phyloP scores from a whole-genome alignment of 805 yeast species.

The Saccharomycopsis synnaedendra region DNA sequence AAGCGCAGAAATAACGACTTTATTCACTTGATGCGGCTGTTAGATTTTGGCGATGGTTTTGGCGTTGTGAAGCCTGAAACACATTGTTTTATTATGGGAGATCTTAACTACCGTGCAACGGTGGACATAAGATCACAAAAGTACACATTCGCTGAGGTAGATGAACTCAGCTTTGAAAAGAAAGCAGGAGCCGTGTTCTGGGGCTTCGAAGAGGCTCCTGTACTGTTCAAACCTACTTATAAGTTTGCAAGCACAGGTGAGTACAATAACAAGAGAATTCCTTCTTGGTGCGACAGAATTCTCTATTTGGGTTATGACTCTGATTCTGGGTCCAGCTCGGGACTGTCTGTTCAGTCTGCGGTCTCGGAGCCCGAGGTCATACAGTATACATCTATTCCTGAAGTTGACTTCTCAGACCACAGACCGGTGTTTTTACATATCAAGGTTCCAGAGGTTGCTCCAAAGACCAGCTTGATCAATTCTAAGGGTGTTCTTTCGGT shows the following conservation, averaged over 20 bases:
- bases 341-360: not conserved
- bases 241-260: conserved; percentile 34
- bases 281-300: conserved; percentile 90
- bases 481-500: conserved; percentile 18
- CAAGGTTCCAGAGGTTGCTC: conserved; percentile 32
- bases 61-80: conserved; percentile 38
- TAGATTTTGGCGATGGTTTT: conserved; percentile 48
- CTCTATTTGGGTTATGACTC: conserved; percentile 38
- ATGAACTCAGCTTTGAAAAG: conserved; percentile 25
- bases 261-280: conserved; percentile 49
- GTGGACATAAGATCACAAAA: not conserved
- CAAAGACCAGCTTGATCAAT: conserved; percentile 23
- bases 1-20: conserved; percentile 43
- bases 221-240: conserved; percentile 70
- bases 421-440: conserved; percentile 57
- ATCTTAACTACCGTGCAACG: conserved; percentile 63
- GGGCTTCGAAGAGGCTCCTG: conserved; percentile 57
- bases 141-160: conserved; percentile 22
- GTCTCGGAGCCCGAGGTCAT: not conserved
- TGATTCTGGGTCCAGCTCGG: conserved; percentile 17
- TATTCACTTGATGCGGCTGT: conserved; percentile 34
- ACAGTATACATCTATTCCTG: conserved; percentile 38
- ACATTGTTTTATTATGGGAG: conserved; percentile 74
- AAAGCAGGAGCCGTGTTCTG: conserved; percentile 33
- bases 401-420: conserved; percentile 60